Evolutionary conservation across 139 green algal genomes (phyloP).

Genomic region (Chlamydomonas incerta): DNA sequence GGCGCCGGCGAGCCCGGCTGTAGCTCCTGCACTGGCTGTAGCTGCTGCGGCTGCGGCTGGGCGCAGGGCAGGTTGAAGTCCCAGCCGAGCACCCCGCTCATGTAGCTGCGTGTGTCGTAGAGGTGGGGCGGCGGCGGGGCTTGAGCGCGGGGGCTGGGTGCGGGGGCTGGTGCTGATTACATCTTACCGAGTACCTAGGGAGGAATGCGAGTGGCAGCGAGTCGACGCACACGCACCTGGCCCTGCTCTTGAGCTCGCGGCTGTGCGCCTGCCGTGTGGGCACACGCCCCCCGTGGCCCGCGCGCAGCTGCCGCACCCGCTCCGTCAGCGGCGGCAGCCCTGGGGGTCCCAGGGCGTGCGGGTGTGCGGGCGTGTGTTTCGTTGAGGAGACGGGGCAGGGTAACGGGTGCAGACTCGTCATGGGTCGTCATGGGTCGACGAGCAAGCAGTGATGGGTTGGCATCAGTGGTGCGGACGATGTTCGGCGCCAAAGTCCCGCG

Average conservation of each 20-base stretch:
- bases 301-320: conserved; percentile 44
- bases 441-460: no score
- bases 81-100: conserved; percentile 24
- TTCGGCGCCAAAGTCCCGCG: no score
- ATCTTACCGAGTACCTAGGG: no score
- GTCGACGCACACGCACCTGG: conserved; percentile 26
- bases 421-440: no score
- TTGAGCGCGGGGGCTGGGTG: neutral
- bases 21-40: no score
- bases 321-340: conserved; percentile 50
- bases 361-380: no score
- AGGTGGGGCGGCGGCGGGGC: neutral
- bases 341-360: no score
- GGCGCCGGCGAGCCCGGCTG: no score
- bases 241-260: conserved; percentile 2
- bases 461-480: no score
- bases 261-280: conserved; percentile 1
- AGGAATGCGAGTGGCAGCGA: no score
- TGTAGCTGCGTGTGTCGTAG: conserved; percentile 20
- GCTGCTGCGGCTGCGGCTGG: neutral
- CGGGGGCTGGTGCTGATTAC: neutral
- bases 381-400: no score
- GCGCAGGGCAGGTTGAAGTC: conserved; percentile 26
- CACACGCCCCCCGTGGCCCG: conserved; percentile 13
- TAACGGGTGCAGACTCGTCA: no score